Base-by-base conservation (phyloP, 176 grass and related monocot species). In the Rhynchospora breviuscula region DNA sequence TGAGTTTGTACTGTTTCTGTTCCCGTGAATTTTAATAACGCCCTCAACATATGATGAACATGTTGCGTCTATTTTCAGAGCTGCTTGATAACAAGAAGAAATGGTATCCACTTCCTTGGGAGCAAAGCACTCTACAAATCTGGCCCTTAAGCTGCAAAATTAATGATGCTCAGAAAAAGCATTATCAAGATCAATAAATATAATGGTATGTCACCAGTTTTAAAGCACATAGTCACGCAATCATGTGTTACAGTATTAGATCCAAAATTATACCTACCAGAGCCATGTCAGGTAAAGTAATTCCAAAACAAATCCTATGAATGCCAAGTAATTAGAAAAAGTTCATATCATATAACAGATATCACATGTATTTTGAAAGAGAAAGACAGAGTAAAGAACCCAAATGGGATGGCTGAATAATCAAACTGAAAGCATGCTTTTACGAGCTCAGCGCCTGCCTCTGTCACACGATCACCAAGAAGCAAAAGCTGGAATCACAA, bases 391-490 rank as follows among this genome's bases (percentile, higher is more conserved):
- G 21, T 15, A 82, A 49, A 31, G 7, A 49, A 82, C 79, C 79
- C 67, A 82, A 82, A 82, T 25, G 79, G 79, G 14, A 48, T n/a
- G 59, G 44, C 60, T 53, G 79, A 81, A 62, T 81, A 64, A 13
- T 66, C 49, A 31, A 82, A 3, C 31, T n/a, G 21, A 67, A 1
- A 13, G 43, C 79, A 82, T 17, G 79, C 48, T 12, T 12, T 33
- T 12, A 6, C 29, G 3, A 82, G 59, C 43, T 82, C 61, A 82
- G 29, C 17, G 48, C 35, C 60, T 4, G 79, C 79, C 31, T 82
- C 79, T 82, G 29, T 19, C 59, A 82, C 79, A 23, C 45, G 79
- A 82, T 82, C 79, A 82, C 79, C 79, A 49, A 82, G 79, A 7
- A 82, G 63, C 79, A 82, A 82, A 63, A 82, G 56, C 79, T 82